A percentile compares a stretch with the other conserved stretches of the same genome.
Evolutionary conservation across 1,284 basidiomycete genomes (phyloP).

Genomic region (Bjerkandera adusta): DNA sequence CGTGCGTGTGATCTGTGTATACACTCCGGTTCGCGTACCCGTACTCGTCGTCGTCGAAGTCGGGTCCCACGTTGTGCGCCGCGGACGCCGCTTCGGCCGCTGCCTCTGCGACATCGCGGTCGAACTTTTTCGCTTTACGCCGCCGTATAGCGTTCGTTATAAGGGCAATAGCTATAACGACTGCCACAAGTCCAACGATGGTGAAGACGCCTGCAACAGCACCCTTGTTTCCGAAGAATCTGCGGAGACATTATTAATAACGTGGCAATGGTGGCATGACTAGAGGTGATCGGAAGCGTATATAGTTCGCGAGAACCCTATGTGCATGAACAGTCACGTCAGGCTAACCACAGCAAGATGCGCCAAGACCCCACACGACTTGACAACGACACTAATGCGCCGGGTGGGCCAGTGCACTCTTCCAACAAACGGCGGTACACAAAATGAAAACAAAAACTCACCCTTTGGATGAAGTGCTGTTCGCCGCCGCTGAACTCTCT

Average conservation of each 20-base stretch:
- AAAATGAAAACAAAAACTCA: not conserved
- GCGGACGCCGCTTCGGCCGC: constrained; percentile 33
- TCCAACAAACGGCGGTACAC: not conserved
- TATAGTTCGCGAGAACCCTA: not conserved
- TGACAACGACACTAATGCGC: not conserved
- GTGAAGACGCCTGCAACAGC: constrained; percentile 70
- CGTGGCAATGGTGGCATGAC: no score
- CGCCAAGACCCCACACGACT: not conserved
- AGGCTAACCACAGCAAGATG: not conserved
- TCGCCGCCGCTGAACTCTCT: not conserved
- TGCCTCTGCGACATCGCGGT: constrained; percentile 67
- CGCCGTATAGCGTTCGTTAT: constrained; percentile 54
- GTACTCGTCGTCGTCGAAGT: constrained; percentile 46
- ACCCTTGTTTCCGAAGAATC: constrained; percentile 70
- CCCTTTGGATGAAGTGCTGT: constrained; percentile 1
- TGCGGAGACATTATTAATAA: constrained; percentile 22
- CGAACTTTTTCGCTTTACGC: constrained; percentile 60
- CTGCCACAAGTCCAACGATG: constrained; percentile 59
- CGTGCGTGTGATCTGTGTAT: constrained; percentile 54
- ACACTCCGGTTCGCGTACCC: constrained; percentile 18
- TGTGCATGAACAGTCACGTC: not conserved
- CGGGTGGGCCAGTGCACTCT: not conserved
- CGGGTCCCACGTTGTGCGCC: constrained; percentile 39
- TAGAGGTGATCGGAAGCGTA: not conserved
- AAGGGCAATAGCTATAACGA: constrained; percentile 51